Base-by-base conservation (phyloP, 176 grass and related monocot genomes). In the Lolium perenne region DNA sequence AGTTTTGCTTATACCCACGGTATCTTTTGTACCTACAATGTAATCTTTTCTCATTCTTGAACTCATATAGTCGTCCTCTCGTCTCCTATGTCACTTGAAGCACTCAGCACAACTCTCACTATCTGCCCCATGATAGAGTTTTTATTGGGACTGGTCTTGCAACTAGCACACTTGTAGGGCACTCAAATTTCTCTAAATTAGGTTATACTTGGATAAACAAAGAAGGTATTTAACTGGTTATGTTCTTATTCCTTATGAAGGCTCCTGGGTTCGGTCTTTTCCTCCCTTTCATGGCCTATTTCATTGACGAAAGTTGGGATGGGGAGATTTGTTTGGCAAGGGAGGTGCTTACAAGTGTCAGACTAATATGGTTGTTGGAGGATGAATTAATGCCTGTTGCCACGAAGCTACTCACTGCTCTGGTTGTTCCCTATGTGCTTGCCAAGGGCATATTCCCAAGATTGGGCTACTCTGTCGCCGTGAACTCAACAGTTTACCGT, bases 391-490 rank as follows among this genome's bases (percentile, higher is more conserved):
- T 80, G 53, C 91, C 88, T 25, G 66, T 93, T 21, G 29, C 40
- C 8, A 54, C 32, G 35, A 86, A 88, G 66, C 88, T 93, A 15
- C 73, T 93, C 7, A 63, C 57, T 38, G 82, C 85, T 78, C 91
- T 93, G 0, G 87, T 82, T 60, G 75, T 86, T 48, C 91, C 91
- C 29, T 93, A 86, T 48, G 75, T 88, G 15, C 68, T 93, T 32
- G 88, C 85, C 8, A 90, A 80, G 75, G 81, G 72, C 35, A 10
- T 93, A 53, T 74, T 88, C 78, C 82, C 91, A 57, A 25, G 13
- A 46, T 82, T 93, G 3, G 88, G 91, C 53, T 93, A 74, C 85
- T 81, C 91, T 13, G 21, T 40, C n/a, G 43, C 54, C 45, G 20
- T 87, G 72, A 93, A 93, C 85, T 88, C 55, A 38, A 18, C 21